A percentile compares a stretch with the other conserved stretches of the same genome.
These are phyloP conservation scores for Plasmodium relictum DNA, from an alignment of 169 alveolate species.

Conservation along the genomic window DNA sequence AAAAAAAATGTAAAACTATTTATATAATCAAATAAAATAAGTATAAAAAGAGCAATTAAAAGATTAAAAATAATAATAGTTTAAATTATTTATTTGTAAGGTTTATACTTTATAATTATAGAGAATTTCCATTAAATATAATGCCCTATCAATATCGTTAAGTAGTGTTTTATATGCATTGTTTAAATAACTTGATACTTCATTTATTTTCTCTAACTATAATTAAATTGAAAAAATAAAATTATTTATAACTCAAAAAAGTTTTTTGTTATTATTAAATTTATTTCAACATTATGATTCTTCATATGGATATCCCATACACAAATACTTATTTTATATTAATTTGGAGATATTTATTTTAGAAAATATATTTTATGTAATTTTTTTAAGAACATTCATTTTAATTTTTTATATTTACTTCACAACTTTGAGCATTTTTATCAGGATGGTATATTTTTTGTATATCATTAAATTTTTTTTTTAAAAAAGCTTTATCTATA, in stretches of 20 bases:
- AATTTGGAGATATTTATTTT: not conserved
- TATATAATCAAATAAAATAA: not conserved
- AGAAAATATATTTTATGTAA: not conserved
- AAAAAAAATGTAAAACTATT: not conserved
- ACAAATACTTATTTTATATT: not conserved
- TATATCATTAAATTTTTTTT: slow-evolving; percentile 55
- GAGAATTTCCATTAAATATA: slow-evolving; percentile 22
- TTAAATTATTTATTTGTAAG: not conserved
- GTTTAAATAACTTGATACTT: slow-evolving; percentile 67
- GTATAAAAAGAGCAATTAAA: not conserved
- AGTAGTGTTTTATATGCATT: slow-evolving; percentile 34
- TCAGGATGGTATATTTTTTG: slow-evolving; percentile 68
- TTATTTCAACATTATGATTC: too few species aligned
- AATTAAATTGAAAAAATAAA: slow-evolving; percentile 1
- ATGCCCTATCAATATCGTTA: slow-evolving; percentile 57
- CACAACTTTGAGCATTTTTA: slow-evolving; percentile 20
- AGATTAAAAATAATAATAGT: not conserved
- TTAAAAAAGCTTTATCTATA: slow-evolving; percentile 53
- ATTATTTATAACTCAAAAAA: not conserved
- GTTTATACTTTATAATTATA: slow-evolving; percentile 40
- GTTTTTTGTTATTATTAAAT: not conserved
- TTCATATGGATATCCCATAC: not conserved
- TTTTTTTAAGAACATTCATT: not conserved
- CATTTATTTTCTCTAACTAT: slow-evolving; percentile 52
- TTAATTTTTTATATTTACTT: slow-evolving; percentile 13